Percentiles rank a stretch among this genome's conserved stretches.
Evolutionary conservation across 805 yeast genomes (phyloP).

Genomic region (Candida boidinii): DNA sequence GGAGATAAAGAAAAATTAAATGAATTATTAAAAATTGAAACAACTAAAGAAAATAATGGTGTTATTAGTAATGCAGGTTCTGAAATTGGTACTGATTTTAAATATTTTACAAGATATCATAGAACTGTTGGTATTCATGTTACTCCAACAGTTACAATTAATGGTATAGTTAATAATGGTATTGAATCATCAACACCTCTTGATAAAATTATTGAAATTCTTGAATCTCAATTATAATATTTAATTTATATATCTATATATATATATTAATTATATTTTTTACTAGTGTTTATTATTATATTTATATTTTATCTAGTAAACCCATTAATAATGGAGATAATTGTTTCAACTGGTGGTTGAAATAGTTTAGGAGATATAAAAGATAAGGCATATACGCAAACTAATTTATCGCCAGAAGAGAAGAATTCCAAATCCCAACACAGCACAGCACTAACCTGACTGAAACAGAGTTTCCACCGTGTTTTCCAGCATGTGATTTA

Average conservation of each 20-base stretch:
- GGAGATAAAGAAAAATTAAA: slow-evolving; percentile 21
- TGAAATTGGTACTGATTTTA: slow-evolving; percentile 50
- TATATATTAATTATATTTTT: no score
- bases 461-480: no score
- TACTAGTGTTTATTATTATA: no score
- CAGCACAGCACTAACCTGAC: no score
- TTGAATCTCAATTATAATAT: slow-evolving; percentile 21
- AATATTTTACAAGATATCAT: slow-evolving; percentile 63
- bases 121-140: slow-evolving; percentile 76
- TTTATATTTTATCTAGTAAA: slow-evolving; percentile 1
- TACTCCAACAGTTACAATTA: slow-evolving; percentile 71
- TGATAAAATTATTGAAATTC: slow-evolving; percentile 32
- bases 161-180: slow-evolving; percentile 52
- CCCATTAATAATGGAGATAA: no score
- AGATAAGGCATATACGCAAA: no score
- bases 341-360: no score
- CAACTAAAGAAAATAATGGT: slow-evolving; percentile 18
- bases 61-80: slow-evolving; percentile 48
- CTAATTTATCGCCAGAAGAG: no score
- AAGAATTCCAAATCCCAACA: no score
- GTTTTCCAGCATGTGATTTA: no score
- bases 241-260: no score
- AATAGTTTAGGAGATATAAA: no score
- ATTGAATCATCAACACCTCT: slow-evolving; percentile 57
- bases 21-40: slow-evolving; percentile 25